Percentiles rank a stretch among this genome's conserved stretches.
phyloP scores from a whole-genome alignment of 768 basidiomycete genomes.

The Mycena galopus region DNA sequence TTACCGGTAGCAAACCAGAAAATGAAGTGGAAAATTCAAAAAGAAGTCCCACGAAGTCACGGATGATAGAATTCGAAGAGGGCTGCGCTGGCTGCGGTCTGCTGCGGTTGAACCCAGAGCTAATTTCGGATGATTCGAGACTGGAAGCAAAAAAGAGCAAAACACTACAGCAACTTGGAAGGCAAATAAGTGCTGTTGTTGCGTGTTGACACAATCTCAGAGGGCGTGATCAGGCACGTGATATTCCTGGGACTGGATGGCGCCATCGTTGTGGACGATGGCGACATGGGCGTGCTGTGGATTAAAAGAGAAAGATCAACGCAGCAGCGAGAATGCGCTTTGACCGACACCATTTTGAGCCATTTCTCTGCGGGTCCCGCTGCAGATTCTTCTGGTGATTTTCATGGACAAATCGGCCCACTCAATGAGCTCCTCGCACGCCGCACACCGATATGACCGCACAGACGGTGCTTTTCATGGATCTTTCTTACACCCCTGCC shows the following conservation, averaged over 20 bases:
- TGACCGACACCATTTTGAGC: slow-evolving; percentile 13
- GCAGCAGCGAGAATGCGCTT: slow-evolving; percentile 7
- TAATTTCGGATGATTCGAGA: too few relatives aligned
- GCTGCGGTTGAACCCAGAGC: too few relatives aligned
- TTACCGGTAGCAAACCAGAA: too few relatives aligned
- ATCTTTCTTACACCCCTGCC: background rate
- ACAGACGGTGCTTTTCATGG: background rate
- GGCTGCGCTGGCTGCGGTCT: too few relatives aligned
- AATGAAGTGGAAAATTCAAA: too few relatives aligned
- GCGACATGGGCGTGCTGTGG: background rate
- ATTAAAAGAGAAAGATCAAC: background rate
- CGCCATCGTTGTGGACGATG: background rate
- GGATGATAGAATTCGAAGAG: too few relatives aligned
- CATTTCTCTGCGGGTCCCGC: background rate
- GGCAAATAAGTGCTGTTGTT: too few relatives aligned
- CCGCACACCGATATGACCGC: background rate
- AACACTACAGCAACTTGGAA: too few relatives aligned
- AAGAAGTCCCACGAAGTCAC: too few relatives aligned
- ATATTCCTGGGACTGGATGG: background rate
- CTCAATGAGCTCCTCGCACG: background rate
- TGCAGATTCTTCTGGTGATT: background rate
- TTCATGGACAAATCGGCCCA: background rate
- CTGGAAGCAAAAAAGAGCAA: too few relatives aligned
- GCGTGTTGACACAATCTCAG: background rate
- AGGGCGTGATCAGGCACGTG: background rate